Evolutionary conservation across 2,329 filamentous ascomycete species (phyloP), one percentile per base, ranked within the genome.

Genomic region (Talaromyces verruculosus): DNA sequence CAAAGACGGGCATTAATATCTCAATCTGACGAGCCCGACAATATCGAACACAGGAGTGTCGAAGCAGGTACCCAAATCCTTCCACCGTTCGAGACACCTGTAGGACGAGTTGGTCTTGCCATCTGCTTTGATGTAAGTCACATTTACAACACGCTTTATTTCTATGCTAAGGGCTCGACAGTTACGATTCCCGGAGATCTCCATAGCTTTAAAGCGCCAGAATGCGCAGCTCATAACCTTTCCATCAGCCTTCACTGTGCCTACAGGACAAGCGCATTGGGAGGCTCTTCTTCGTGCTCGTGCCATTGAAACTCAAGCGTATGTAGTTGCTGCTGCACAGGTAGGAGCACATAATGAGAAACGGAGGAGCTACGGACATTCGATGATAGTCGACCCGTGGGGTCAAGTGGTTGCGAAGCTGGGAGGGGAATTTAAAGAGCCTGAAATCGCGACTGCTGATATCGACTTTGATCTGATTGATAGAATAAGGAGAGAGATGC

Each of bases 261-360:
- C 90, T 0, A 97, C 94, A 0, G 94, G 94, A 0, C 84, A 83
- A 65, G 91, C 91, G 1, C 94, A 97, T 79, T 98, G 94, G 94
- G 88, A 92, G 73, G 83, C 87, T 1, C 80, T 98, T 5, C 81
- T 97, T 15, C 84, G 91, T 33, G 88, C 92, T 3, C 84, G 94
- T 57, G 94, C 94, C 10, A 92, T 97, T 67, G 94, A 97, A 82
- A 92, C 90, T 19, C 91, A 97, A 79, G 88, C 88, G 64, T 98
- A 91, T 82, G 89, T 97, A 1, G 81, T 97, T 67, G 94, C 93
- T 10, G 89, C 93, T 0, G 94, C 93, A 45, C 93, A 97, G 78
- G 85, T 87, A 25, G 93, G 93, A 0, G 77, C 81, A 43, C 92
- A 90, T 74, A 93, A 92, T 71, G 86, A 88, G 68, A 92, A 88